Evolutionary conservation across 164 flowering plant species (phyloP), one percentile per base, ranked within the genome.

Genomic region (Paratinospora sagittata): DNA sequence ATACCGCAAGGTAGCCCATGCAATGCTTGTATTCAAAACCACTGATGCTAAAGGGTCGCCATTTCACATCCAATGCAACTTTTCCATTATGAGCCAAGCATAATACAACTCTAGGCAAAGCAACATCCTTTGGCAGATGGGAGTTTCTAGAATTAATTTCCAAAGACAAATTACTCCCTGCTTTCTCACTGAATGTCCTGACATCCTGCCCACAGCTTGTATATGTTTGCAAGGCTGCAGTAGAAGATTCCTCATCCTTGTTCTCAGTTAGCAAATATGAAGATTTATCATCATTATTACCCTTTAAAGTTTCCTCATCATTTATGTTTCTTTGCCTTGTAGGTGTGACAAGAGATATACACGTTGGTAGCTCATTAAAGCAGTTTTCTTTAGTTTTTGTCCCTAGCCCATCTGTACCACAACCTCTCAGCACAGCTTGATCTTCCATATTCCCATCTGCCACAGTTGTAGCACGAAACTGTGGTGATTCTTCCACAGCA

Each of bases 31-130:
- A 70, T 61, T 76, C 77, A 49, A 79, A 65, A 69, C 77, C 82
- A 77, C 69, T 13, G 62, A 37, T 67, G 71, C 34, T 68, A 47
- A 23, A 37, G 63, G 98, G 99, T 72, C 80, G 76, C 99, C 99
- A 93, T 85, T 93, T 96, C 72, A 88, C 85, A 84, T 93, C 99
- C 99, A 97, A 91, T 30, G 93, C 96, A 77, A 91, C 97, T 83
- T 88, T 91, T 65, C 98, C 99, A 85, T 91, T 88, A 82, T 96
- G 99, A 69, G 91, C 97, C 67, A 96, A 80, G 81, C 95, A 89
- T 19, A 91, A 71, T 30, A 89, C 85, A 68, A 87, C 55, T 73
- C 93, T 85, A 63, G 99, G 98, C 69, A 85, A 77, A 75, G 81
- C 75, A 69, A 79, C 80, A 72, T 86, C 89, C 65, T 70, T 69